Base-by-base conservation (phyloP, 495 filamentous ascomycete genomes). In the Penicillium coffeae region DNA sequence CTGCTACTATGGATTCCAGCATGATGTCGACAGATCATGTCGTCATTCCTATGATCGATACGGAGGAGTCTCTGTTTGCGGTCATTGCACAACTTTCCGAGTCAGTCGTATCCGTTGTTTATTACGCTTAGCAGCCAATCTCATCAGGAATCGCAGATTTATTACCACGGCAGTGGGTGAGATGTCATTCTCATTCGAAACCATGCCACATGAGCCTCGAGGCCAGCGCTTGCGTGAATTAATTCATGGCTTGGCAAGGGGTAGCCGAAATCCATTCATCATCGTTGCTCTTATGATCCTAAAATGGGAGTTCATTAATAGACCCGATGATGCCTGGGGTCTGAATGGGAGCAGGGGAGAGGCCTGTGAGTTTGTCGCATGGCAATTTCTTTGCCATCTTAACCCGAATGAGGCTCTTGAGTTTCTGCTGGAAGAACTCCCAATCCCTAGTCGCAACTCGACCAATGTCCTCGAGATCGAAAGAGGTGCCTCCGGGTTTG, bases 291-390 rank as follows among this genome's bases (percentile, higher is more conserved):
- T 95, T 38, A 76, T 95, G 59, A 87, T 88, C 2, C 66, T 93
- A n/a, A 90, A 87, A 69, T 89, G 82, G 76, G 84, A 91, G 52
- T 89, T 87, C 58, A 65, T 63, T 13, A 79, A 75, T 45, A 58
- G 72, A 13, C 68, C 77, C 32, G 70, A 67, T 50, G 86, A 91
- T 54, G 84, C 88, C 53, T 81, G 81, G 54, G 85, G 84, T 1
- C 57, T 92, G 25, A 84, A 85, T 56, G 81, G 88, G 46, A 85
- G 86, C 42, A 77, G 92, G 52, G 89, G 88, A 3, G 78, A 83
- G 64, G 90, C 88, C 19, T 95, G 90, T 64, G 91, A 97, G 68
- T 87, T 92, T 53, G 86, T 94, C 14, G 92, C 92, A 21, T 95
- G 90, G 86, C 80, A 91, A 38, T 90, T 93, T 53, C 73, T 95